Evolutionary conservation across 768 basidiomycete genomes (phyloP).

Genomic region (Macrolepiota fuliginosa): DNA sequence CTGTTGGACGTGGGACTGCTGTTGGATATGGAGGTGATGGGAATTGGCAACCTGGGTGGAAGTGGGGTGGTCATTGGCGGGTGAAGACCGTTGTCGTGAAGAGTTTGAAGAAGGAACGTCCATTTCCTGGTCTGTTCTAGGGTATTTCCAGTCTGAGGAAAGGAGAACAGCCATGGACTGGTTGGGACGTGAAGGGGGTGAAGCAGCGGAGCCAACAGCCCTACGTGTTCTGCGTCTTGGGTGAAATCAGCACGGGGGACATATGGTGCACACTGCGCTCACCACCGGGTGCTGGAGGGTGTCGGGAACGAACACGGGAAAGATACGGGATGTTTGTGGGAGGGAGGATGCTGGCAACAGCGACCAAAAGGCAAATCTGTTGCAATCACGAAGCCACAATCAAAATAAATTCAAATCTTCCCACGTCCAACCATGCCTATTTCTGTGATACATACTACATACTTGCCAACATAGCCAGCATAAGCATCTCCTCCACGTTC

Average conservation of each 20-base stretch:
- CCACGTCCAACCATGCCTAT: conserved; percentile 14
- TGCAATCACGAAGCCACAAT: conserved; percentile 35
- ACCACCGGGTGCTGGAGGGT: conserved; percentile 7
- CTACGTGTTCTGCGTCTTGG: conserved; percentile 13
- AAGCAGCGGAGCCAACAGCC: conserved; percentile 10
- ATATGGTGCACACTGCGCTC: not conserved
- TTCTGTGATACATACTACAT: not conserved
- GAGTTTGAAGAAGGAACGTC: conserved; percentile 42
- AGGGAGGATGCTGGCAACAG: conserved; percentile 28
- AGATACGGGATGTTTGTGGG: conserved; percentile 7
- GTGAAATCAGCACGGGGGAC: not conserved
- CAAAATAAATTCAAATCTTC: conserved; percentile 28
- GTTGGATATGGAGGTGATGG: conserved; percentile 20
- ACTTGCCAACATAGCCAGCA: conserved; percentile 1
- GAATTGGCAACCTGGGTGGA: conserved; percentile 9
- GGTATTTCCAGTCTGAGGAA: conserved; percentile 70
- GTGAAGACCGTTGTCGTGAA: conserved; percentile 56
- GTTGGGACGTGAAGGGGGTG: conserved; percentile 12
- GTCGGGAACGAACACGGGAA: conserved; percentile 11
- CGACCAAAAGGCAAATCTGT: conserved; percentile 32
- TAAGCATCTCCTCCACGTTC: conserved; percentile 34
- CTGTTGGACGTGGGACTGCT: conserved; percentile 20
- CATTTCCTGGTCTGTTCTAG: conserved; percentile 63
- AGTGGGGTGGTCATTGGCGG: conserved; percentile 48
- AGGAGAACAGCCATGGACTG: conserved; percentile 79